Conservation (phyloP, 495 filamentous ascomycete species). For the Penicillium canariense region DNA sequence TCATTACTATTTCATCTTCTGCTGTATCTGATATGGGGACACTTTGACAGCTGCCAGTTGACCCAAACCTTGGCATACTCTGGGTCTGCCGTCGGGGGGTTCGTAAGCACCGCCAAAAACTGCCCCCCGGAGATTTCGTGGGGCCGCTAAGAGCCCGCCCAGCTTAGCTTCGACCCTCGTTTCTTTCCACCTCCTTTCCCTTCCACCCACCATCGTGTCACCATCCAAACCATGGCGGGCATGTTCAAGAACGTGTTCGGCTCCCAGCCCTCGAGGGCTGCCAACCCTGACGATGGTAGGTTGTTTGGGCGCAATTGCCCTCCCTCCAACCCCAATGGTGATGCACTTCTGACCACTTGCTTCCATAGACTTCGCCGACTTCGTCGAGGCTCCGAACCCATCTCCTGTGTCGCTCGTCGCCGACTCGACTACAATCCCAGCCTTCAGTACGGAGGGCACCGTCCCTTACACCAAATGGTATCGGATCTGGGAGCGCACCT, state of each 20-base stretch:
- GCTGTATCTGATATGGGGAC: not conserved
- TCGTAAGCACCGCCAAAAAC: constrained; percentile 15
- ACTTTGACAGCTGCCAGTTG: constrained; percentile 1
- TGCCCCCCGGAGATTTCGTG: constrained; percentile 23
- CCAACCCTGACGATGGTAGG: constrained; percentile 62
- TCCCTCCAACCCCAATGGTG: not conserved
- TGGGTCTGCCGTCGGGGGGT: not conserved
- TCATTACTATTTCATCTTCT: not conserved
- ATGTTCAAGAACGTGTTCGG: constrained; percentile 67
- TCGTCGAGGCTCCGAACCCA: constrained; percentile 65
- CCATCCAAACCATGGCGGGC: constrained; percentile 56
- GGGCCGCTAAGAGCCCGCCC: constrained; percentile 26
- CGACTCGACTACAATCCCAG: constrained; percentile 40
- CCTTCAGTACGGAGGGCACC: constrained; percentile 45
- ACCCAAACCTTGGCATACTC: not conserved
- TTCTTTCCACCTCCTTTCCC: constrained; percentile 33
- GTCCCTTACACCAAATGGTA: constrained; percentile 92
- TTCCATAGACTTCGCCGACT: constrained; percentile 72
- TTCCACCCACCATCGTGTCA: constrained; percentile 21
- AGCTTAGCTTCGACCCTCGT: constrained; percentile 30
- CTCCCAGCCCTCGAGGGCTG: constrained; percentile 52
- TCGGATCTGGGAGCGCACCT: constrained; percentile 86
- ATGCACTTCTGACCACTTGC: constrained; percentile 2
- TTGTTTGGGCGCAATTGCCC: constrained; percentile 10
- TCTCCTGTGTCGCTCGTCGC: constrained; percentile 52